Evolutionary conservation across 1,284 basidiomycete species (phyloP), one percentile per base, ranked within the genome.

Genomic region (Ganoderma sinense): DNA sequence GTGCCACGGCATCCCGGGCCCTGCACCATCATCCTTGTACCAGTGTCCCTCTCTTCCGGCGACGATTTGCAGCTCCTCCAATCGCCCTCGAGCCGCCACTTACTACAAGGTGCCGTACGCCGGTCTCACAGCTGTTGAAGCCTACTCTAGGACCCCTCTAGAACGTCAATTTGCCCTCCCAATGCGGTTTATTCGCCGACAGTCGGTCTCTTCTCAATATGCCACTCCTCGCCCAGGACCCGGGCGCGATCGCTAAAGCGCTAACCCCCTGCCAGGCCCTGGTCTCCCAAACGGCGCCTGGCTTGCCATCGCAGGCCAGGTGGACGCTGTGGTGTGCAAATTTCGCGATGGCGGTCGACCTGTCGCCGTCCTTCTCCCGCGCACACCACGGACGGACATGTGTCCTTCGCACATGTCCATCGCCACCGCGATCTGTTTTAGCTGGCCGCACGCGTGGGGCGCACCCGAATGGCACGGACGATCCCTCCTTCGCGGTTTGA

Each of bases 291-390:
- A 18, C 55, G 13, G 29, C 4, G 14, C 55, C 23, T 56, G 23
- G 26, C 31, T 26, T 56, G 55, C 55, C 29, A 18, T 26, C 26
- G 16, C 20, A 36, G 55, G 33, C 29, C 33, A 39, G 11, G 23
- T 39, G 33, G 33, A 36, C 31, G 29, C 18, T 31, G 20, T 39
- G 33, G 33, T 13, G n/a, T 23, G 56, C 33, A 31, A 59, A n/a
- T 39, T 59, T 33, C 10, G 39, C 39, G 56, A 13, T n/a, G n/a
- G 33, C 56, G n/a, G n/a, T n/a, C n/a, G 33, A 20, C 56, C 20
- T 59, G 56, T 39, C 56, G 26, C 11, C 56, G 33, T 39, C 20
- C 56, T 59, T 59, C 56, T 59, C 56, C 56, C 56, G 56, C 56
- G 56, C 56, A 36, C 20, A 59, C 56, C 33, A 20, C 56, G 56